Conservation (phyloP, 1,284 basidiomycete genomes). For the Thecaphora thlaspeos region DNA sequence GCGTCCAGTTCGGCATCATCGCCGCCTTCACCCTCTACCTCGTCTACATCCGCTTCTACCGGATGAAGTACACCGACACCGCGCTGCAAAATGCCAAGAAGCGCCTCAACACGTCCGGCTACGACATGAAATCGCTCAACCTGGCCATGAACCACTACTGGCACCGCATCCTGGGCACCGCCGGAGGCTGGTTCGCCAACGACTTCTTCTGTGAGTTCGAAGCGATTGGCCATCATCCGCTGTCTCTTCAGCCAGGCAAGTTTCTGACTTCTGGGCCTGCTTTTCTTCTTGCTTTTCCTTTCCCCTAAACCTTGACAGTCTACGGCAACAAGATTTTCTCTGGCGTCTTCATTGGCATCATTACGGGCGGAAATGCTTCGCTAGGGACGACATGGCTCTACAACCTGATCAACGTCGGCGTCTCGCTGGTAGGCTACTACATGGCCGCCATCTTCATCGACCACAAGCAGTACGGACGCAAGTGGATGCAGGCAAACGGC, state of each 20-base stretch:
- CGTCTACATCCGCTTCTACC: slow-evolving; percentile 63
- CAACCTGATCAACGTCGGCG: slow-evolving; percentile 62
- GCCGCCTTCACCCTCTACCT: slow-evolving; percentile 63
- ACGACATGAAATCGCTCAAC: slow-evolving; percentile 62
- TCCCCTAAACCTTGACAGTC: too few species aligned
- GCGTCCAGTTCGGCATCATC: slow-evolving; percentile 63
- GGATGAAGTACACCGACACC: slow-evolving; percentile 56
- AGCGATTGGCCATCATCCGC: too few species aligned
- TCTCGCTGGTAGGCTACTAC: slow-evolving; percentile 63
- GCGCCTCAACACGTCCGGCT: slow-evolving; percentile 61
- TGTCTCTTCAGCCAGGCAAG: too few species aligned
- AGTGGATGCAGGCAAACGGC: slow-evolving; percentile 62
- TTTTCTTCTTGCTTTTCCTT: neutral
- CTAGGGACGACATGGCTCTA: slow-evolving; percentile 62
- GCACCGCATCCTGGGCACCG: slow-evolving; percentile 62
- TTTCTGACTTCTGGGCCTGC: too few species aligned
- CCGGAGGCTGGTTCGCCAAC: slow-evolving; percentile 62
- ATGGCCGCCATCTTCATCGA: slow-evolving; percentile 64
- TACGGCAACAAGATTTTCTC: slow-evolving; percentile 59
- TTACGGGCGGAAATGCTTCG: slow-evolving; percentile 57
- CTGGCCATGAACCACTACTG: slow-evolving; percentile 62
- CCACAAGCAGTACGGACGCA: slow-evolving; percentile 61
- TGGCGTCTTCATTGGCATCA: slow-evolving; percentile 58
- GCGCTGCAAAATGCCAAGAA: slow-evolving; percentile 61
- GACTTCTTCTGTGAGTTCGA: slow-evolving; percentile 61